A percentile compares a stretch with the other conserved stretches of the same genome.
Evolutionary conservation across 768 basidiomycete genomes (phyloP).

Genomic region (Boletus sp.): DNA sequence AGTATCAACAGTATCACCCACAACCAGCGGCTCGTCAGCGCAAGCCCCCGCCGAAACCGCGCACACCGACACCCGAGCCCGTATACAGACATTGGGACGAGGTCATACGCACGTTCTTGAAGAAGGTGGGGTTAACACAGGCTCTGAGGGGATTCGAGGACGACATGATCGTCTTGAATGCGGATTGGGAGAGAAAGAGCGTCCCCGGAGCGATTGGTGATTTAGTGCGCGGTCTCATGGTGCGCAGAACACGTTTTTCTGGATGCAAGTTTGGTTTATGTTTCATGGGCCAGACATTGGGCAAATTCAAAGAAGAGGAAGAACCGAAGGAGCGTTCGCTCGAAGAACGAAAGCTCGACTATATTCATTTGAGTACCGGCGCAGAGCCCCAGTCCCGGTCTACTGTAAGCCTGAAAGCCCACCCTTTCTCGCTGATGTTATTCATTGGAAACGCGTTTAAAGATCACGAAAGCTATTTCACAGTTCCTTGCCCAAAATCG

Average conservation of each 20-base stretch:
- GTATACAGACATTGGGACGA: constrained; percentile 61
- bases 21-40: constrained; percentile 28
- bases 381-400: constrained; percentile 50
- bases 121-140: constrained; percentile 53
- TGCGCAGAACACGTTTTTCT: constrained; percentile 28
- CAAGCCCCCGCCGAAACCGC: constrained; percentile 25
- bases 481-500: constrained; percentile 67
- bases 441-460: constrained; percentile 7
- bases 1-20: constrained; percentile 33
- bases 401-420: constrained; percentile 44
- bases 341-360: constrained; percentile 68
- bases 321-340: constrained; percentile 36
- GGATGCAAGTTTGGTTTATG: neutral
- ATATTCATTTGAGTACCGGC: constrained; percentile 49
- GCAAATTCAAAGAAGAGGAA: constrained; percentile 30
- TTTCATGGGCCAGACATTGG: constrained; percentile 22
- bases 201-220: constrained; percentile 54
- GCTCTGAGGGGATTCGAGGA: constrained; percentile 59
- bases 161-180: constrained; percentile 71
- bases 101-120: constrained; percentile 51
- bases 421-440: neutral
- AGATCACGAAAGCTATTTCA: constrained; percentile 74
- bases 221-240: constrained; percentile 49
- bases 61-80: constrained; percentile 39
- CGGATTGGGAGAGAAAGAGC: constrained; percentile 57